These are phyloP conservation scores for Metrosideros polymorpha DNA, from an alignment of 441 rosid species.

Conservation along the genomic window DNA sequence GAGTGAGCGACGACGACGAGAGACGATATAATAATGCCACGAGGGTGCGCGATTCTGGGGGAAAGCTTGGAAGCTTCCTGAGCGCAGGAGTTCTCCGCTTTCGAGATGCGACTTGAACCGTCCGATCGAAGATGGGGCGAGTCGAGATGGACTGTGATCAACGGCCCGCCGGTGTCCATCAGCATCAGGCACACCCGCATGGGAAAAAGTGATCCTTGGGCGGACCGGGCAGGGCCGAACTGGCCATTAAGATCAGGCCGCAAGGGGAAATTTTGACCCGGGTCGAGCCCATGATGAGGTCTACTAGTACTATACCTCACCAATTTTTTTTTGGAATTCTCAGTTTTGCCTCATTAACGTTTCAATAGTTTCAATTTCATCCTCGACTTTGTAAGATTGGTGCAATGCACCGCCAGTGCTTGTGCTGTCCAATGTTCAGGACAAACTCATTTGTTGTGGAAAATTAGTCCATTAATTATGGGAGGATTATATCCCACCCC, in stretches of 20 bases:
- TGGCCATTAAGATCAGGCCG: too few relatives aligned
- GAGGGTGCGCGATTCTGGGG: neutral
- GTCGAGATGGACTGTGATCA: neutral
- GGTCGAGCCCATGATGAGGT: neutral
- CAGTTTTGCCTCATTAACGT: neutral
- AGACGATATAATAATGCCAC: neutral
- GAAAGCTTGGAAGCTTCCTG: neutral
- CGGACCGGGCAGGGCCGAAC: too few relatives aligned
- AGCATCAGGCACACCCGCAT: neutral
- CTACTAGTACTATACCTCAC: neutral
- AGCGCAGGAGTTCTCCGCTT: neutral
- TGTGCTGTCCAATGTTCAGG: too few relatives aligned
- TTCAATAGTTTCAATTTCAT: neutral
- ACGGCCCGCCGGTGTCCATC: neutral
- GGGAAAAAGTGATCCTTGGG: neutral
- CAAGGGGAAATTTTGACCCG: too few relatives aligned
- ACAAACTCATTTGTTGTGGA: neutral
- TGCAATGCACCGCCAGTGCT: neutral
- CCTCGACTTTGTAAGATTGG: neutral
- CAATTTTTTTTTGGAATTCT: neutral
- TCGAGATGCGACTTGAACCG: neutral
- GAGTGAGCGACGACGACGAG: neutral
- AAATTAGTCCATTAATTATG: neutral
- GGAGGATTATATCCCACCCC: neutral
- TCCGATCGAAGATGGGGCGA: neutral